Evolutionary conservation across 257 asterid species (phyloP), one percentile per base, ranked within the genome.

Genomic region (Orobanche coerulescens): DNA sequence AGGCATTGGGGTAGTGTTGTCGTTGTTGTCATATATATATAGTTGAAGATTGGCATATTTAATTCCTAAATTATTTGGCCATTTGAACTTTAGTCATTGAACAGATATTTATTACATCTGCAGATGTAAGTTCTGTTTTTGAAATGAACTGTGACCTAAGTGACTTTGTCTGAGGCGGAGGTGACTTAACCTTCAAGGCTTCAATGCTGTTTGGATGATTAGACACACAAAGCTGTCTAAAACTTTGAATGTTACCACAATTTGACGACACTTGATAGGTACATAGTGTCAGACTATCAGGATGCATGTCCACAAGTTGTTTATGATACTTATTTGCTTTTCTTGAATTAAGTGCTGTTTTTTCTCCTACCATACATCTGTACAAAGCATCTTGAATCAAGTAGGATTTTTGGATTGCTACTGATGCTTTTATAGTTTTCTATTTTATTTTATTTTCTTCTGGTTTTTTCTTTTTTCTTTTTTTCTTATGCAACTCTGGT

Each of bases 401-500:
- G 31, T 24, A 16, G 58, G 55, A 46, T 20, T 37, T 20, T 61
- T 60, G 25, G 48, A 20, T 58, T 61, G 33, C 31, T 68, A 6
- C 40, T 58, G 24, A 6, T 43, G 42, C 22, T 40, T 18, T 43
- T 56, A 56, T 64, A 43, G 34, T 19, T 67, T 50, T 15, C 13
- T 37, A 23, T 39, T 30, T 65, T 52, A 53, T 28, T 76, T 65
- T 44, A 23, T 37, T 26, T 10, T 24, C 30, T 65, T 52, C 39
- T 23, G n/a, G n/a, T n/a, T n/a, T 75, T 55, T 34, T 5, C 12
- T 2, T 57, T 33, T 33, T 34, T 56, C 42, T 47, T 57, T 74
- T 51, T n/a, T 62, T 31, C 69, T 67, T 43, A 65, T 65, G 42
- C 47, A 53, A 67, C 44, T 48, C 61, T 71, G 54, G 48, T 62